A percentile compares a stretch with the other conserved stretches of the same genome.
Evolutionary conservation across 768 basidiomycete species (phyloP).

Genomic region (Pholiota molesta): DNA sequence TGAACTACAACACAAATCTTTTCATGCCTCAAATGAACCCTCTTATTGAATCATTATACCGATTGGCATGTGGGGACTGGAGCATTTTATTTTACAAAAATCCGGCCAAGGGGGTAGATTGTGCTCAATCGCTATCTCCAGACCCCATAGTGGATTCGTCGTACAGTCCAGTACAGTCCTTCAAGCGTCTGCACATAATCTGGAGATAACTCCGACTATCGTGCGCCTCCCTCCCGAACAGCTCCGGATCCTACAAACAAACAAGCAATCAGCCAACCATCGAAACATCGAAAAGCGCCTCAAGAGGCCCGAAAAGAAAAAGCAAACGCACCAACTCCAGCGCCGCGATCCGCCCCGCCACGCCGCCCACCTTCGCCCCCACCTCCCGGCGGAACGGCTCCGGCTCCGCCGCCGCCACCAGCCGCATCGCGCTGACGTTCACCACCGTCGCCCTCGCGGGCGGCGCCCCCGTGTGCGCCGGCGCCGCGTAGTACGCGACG

Average conservation of each 20-base stretch:
- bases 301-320: neutral
- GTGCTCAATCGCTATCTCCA: neutral
- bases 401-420: slow-evolving; percentile 60
- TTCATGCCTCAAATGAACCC: too few relatives aligned
- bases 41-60: too few relatives aligned
- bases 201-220: slow-evolving; percentile 73
- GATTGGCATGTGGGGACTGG: too few relatives aligned
- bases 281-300: slow-evolving; percentile 4
- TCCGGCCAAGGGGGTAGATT: too few relatives aligned
- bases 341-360: slow-evolving; percentile 53
- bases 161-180: slow-evolving; percentile 63
- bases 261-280: slow-evolving; percentile 12
- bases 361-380: slow-evolving; percentile 54
- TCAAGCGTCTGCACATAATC: slow-evolving; percentile 72
- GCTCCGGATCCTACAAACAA: slow-evolving; percentile 41
- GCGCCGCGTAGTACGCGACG: slow-evolving; percentile 62
- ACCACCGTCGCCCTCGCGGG: slow-evolving; percentile 43
- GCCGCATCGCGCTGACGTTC: slow-evolving; percentile 48
- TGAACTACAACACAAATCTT: too few relatives aligned
- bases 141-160: slow-evolving; percentile 28
- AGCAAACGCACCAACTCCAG: slow-evolving; percentile 41
- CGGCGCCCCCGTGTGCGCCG: slow-evolving; percentile 31
- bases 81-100: too few relatives aligned
- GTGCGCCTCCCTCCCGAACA: slow-evolving; percentile 56
- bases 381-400: slow-evolving; percentile 60